Conservation (phyloP, 2,329 filamentous ascomycete species). For the Colletotrichum orbiculare region DNA sequence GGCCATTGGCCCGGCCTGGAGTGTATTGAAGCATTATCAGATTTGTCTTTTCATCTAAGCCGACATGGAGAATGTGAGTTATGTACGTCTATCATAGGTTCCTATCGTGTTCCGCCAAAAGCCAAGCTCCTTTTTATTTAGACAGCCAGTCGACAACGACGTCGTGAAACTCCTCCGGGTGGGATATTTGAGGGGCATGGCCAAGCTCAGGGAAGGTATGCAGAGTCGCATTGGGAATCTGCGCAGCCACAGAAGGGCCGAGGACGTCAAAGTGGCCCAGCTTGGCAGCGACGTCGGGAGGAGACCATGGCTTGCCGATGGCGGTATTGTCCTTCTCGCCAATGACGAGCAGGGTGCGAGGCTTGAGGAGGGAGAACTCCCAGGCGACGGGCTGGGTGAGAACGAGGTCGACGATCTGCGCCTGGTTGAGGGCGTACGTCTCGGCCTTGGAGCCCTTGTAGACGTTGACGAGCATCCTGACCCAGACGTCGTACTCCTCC, state of each 20-base stretch:
- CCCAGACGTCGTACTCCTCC: conserved; percentile 63
- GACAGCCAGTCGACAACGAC: conserved; percentile 58
- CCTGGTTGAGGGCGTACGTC: conserved; percentile 59
- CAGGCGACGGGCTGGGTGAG: conserved; percentile 63
- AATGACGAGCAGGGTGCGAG: conserved; percentile 60
- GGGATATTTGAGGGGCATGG: conserved; percentile 65
- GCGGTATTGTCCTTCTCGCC: conserved; percentile 65
- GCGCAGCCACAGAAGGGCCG: conserved; percentile 55
- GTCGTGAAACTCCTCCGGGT: conserved; percentile 58
- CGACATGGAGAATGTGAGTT: neutral
- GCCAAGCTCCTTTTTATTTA: neutral
- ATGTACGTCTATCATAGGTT: neutral
- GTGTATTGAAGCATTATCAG: no score
- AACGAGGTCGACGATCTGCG: conserved; percentile 65
- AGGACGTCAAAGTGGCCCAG: conserved; percentile 62
- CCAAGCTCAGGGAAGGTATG: conserved; percentile 60
- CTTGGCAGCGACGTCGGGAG: conserved; percentile 53
- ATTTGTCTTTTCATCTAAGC: no score
- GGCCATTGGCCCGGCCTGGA: no score
- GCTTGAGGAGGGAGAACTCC: conserved; percentile 58
- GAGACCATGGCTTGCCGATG: conserved; percentile 64
- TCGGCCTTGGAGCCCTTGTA: conserved; percentile 57
- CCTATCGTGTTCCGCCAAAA: no score
- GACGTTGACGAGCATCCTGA: conserved; percentile 64
- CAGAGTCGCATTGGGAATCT: conserved; percentile 57